Percentiles rank a stretch among this genome's conserved stretches.
These are phyloP conservation scores for Neostapfia colusana DNA, from an alignment of 176 grass and related monocot genomes.

Conservation along the genomic window DNA sequence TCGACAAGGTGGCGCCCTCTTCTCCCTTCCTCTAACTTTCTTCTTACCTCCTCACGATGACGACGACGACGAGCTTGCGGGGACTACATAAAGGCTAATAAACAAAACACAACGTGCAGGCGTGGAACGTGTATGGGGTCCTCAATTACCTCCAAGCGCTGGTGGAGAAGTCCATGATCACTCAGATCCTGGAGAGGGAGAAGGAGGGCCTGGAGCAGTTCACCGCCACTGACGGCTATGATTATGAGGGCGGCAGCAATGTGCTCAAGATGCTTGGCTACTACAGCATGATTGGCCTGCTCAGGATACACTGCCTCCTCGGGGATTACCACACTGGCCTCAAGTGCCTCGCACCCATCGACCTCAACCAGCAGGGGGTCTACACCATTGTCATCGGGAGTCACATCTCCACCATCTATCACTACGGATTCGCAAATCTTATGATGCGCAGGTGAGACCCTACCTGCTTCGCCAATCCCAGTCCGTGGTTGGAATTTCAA, in stretches of 20 bases:
- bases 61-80: too few relatives aligned
- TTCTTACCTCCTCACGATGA: neutral
- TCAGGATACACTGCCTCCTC: conserved; percentile 95
- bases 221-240: conserved; percentile 78
- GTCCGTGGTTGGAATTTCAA: too few relatives aligned
- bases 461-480: too few relatives aligned
- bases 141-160: conserved; percentile 96
- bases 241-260: conserved; percentile 92
- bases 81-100: neutral
- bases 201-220: conserved; percentile 96
- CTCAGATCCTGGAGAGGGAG: conserved; percentile 87
- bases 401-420: conserved; percentile 95
- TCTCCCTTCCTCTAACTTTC: neutral
- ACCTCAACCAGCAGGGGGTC: conserved; percentile 95
- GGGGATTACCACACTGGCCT: conserved; percentile 93
- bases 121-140: conserved; percentile 93
- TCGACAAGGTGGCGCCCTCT: conserved; percentile 51
- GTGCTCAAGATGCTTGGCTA: conserved; percentile 98
- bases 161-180: conserved; percentile 94
- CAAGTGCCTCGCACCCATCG: conserved; percentile 83
- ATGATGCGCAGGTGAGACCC: conserved; percentile 74
- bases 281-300: conserved; percentile 98
- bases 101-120: conserved; percentile 39
- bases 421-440: conserved; percentile 89
- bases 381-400: conserved; percentile 96